Evolutionary conservation across 352 stramenopile genomes (phyloP).

Genomic region (Phytopythium oedochilum): DNA sequence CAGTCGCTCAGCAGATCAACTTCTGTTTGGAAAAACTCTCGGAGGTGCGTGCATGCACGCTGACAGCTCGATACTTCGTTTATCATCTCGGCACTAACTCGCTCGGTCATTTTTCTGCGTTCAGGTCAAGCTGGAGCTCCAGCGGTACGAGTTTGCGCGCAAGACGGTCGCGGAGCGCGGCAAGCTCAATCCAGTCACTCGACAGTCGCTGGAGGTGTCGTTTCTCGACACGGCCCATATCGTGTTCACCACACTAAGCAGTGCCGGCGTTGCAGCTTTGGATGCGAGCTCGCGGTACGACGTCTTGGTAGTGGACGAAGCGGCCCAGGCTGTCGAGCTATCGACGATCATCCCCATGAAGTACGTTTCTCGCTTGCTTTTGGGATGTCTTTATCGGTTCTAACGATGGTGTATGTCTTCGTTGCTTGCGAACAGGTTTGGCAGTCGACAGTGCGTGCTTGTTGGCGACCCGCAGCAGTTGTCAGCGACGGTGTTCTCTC

Average conservation of each 20-base stretch:
- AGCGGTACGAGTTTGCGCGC: conserved; percentile 77
- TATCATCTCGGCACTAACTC: conserved; percentile 1
- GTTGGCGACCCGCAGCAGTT: conserved; percentile 93
- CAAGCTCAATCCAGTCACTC: conserved; percentile 57
- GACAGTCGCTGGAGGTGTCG: conserved; percentile 79
- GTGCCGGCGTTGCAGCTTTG: conserved; percentile 74
- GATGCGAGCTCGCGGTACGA: conserved; percentile 78
- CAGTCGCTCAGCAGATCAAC: conserved; percentile 77
- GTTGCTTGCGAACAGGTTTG: conserved; percentile 43
- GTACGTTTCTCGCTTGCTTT: conserved; percentile 26
- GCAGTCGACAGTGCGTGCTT: conserved; percentile 88
- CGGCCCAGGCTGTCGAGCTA: conserved; percentile 81
- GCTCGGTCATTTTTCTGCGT: not conserved
- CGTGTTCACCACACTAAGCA: conserved; percentile 91
- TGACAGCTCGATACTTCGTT: not conserved
- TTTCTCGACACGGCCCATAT: conserved; percentile 90
- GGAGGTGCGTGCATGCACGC: conserved; percentile 35
- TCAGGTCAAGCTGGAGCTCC: conserved; percentile 77
- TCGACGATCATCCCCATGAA: conserved; percentile 90
- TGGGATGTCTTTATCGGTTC: no score
- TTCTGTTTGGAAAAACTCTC: conserved; percentile 65
- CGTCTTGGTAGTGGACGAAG: conserved; percentile 85
- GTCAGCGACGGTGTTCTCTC: conserved; percentile 91
- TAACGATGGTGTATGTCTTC: not conserved
- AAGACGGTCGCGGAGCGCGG: conserved; percentile 54